Percentiles rank a stretch among this genome's conserved stretches.
phyloP scores from a whole-genome alignment of 1,139 yeast genomes.

The Pichia kudriavzevii region DNA sequence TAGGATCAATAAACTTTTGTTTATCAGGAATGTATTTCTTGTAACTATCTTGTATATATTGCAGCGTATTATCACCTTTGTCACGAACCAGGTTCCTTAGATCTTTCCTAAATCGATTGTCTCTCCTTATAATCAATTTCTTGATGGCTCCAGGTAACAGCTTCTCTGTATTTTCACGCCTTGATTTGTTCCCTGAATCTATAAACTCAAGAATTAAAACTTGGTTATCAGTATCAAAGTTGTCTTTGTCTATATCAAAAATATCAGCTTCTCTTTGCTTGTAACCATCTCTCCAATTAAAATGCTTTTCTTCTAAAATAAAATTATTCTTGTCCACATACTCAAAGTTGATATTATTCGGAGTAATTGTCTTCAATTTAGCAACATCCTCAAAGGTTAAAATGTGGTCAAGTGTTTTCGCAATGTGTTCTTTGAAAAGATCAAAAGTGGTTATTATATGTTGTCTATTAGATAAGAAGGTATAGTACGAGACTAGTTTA shows the following conservation, averaged over 20 bases:
- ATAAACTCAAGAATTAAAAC: constrained; percentile 68
- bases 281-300: constrained; percentile 37
- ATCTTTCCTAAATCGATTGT: constrained; percentile 42
- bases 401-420: constrained; percentile 34
- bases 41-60: constrained; percentile 31
- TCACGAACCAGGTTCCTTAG: constrained; percentile 34
- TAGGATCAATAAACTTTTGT: constrained; percentile 41
- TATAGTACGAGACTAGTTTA: constrained; percentile 46
- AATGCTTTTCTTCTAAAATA: constrained; percentile 39
- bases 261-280: constrained; percentile 43
- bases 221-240: constrained; percentile 34
- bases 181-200: constrained; percentile 32
- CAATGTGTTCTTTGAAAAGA: constrained; percentile 40
- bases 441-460: constrained; percentile 50
- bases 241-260: constrained; percentile 36
- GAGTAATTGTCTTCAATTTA: constrained; percentile 52
- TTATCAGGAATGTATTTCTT: constrained; percentile 40
- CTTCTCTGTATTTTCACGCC: constrained; percentile 29
- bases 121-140: constrained; percentile 53
- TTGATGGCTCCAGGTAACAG: too few relatives aligned
- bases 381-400: constrained; percentile 50
- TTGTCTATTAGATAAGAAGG: constrained; percentile 48
- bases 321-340: constrained; percentile 72
- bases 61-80: constrained; percentile 30
- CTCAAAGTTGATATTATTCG: constrained; percentile 60